phyloP scores from a whole-genome alignment of 2,329 filamentous ascomycete species.

The Fusarium piperis region DNA sequence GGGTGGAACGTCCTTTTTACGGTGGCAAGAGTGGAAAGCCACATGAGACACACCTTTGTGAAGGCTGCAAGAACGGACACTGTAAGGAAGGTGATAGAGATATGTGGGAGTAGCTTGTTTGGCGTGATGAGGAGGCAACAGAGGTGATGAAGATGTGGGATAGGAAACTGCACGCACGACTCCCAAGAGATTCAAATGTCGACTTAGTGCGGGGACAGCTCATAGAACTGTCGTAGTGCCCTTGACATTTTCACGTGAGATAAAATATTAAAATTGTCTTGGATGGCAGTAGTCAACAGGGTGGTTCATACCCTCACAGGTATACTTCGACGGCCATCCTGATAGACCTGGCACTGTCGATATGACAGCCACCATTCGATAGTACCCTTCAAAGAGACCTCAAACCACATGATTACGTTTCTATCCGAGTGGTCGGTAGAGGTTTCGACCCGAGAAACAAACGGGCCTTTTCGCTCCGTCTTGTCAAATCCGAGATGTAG shows the following conservation, averaged over 20 bases:
- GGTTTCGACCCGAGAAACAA: background rate
- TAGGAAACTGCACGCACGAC: too few species aligned
- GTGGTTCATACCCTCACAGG: background rate
- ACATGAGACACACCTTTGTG: constrained; percentile 45
- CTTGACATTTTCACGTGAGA: too few species aligned
- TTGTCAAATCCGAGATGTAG: background rate
- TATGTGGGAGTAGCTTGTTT: background rate
- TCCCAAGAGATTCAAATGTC: too few species aligned
- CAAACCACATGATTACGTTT: background rate
- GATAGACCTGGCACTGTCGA: background rate
- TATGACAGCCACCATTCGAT: constrained; percentile 5
- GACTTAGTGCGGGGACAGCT: too few species aligned
- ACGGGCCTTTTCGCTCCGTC: background rate
- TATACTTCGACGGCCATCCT: background rate
- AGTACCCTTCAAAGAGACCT: background rate
- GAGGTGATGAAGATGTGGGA: too few species aligned
- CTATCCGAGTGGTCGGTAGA: background rate
- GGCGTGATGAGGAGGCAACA: background rate
- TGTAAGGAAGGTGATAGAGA: constrained; percentile 26
- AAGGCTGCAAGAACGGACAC: constrained; percentile 49
- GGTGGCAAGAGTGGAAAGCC: background rate
- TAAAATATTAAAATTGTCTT: too few species aligned
- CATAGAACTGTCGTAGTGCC: too few species aligned
- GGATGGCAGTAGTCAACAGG: too few species aligned
- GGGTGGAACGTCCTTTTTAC: constrained; percentile 17